Evolutionary conservation across 2,329 filamentous ascomycete species (phyloP).

Genomic region (Hypoxylon sp.): DNA sequence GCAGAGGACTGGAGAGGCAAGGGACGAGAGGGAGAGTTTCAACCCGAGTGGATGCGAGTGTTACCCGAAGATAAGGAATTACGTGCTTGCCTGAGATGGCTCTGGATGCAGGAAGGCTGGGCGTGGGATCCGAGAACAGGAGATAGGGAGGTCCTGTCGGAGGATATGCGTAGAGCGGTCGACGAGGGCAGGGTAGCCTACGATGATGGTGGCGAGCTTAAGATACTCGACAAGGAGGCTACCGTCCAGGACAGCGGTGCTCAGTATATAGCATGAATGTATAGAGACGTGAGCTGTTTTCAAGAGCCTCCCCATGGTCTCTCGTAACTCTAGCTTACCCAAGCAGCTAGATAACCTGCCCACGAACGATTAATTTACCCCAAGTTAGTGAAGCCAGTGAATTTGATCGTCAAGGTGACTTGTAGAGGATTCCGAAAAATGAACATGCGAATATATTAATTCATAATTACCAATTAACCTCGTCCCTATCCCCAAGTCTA

Average conservation of each 20-base stretch:
- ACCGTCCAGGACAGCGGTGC: neutral
- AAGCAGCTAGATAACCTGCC: neutral
- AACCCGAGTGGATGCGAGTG: slow-evolving; percentile 93
- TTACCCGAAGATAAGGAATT: slow-evolving; percentile 88
- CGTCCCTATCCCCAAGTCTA: neutral
- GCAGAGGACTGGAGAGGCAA: slow-evolving; percentile 77
- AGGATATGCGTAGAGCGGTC: slow-evolving; percentile 70
- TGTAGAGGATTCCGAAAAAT: neutral
- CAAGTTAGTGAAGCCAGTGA: neutral
- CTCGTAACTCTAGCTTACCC: neutral
- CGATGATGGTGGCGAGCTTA: slow-evolving; percentile 65
- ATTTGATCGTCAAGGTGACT: neutral
- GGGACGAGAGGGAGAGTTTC: slow-evolving; percentile 68
- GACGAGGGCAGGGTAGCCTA: slow-evolving; percentile 71
- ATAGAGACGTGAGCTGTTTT: neutral
- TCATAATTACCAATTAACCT: neutral
- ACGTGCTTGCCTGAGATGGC: slow-evolving; percentile 88
- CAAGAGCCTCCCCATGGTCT: neutral
- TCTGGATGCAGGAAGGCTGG: slow-evolving; percentile 91
- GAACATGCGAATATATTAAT: neutral
- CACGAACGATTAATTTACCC: neutral
- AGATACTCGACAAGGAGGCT: slow-evolving; percentile 55
- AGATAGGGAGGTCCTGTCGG: slow-evolving; percentile 67
- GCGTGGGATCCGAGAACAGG: slow-evolving; percentile 84
- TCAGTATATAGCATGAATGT: neutral